Evolutionary conservation across 768 basidiomycete species (phyloP), one percentile per base, ranked within the genome.

Genomic region (Ramaria rubella): DNA sequence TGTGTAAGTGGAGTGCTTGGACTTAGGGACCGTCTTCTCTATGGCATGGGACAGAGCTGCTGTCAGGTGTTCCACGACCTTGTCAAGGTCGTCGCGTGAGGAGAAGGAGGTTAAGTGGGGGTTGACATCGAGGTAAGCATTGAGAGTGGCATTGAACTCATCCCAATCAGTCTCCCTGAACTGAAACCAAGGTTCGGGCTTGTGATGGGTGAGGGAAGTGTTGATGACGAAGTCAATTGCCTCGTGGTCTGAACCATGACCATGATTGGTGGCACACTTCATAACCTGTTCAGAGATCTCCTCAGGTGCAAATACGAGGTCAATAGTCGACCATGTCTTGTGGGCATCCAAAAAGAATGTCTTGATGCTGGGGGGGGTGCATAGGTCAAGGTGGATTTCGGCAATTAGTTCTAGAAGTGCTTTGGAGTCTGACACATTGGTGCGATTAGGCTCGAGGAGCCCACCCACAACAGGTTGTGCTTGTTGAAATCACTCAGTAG

Each of bases 401-500:
- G 50, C 50, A 9, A 51, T 5, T n/a, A 51, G 33, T 34, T 29
- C 27, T 11, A 51, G 50, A 8, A 51, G 29, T 4, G 50, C 27
- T 11, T 8, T 31, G 6, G 8, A 4, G 50, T 51, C 50, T 11
- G 50, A 51, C n/a, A 19, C n/a, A 15, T 29, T 31, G 27, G 27
- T 31, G 14, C 27, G 33, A 23, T 5, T 26, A 11, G 27, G 26
- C 15, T 11, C 12, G 34, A 11, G 68, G 70, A 61, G 75, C 70
- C 57, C 77, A 74, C 17, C n/a, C n/a, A n/a, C n/a, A n/a, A n/a
- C n/a, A n/a, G n/a, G n/a, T n/a, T n/a, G n/a, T n/a, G n/a, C n/a
- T 67, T 46, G 53, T 76, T 75, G 64, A 75, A 76, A 60, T 77
- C 70, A 0, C 76, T 69, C 0, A 60, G 29, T 73, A 70, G 74